Evolutionary conservation across 345 rosid species (phyloP).

Genomic region (Salix arbutifolia): DNA sequence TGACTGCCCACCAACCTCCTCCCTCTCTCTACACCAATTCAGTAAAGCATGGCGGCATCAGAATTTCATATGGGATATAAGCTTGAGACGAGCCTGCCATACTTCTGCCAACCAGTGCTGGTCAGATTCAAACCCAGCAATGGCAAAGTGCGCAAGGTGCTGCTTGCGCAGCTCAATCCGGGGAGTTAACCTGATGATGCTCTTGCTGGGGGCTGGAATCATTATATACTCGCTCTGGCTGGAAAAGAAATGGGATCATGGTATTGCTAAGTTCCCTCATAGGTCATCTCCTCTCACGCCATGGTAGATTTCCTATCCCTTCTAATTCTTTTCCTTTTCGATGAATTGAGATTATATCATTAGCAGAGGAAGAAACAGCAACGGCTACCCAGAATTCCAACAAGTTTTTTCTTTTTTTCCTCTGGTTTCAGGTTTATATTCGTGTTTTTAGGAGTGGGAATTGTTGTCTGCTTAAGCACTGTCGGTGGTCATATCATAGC

Average conservation of each 20-base stretch:
- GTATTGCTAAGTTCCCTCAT: constrained; percentile 19
- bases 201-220: constrained; percentile 33
- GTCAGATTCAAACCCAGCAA: not conserved
- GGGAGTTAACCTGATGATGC: constrained; percentile 28
- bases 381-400: not conserved
- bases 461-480: constrained; percentile 47
- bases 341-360: too few relatives aligned
- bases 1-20: not conserved
- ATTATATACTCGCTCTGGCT: constrained; percentile 59
- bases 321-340: not conserved
- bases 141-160: constrained; percentile 43
- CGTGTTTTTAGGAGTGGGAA: constrained; percentile 44
- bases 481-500: constrained; percentile 32
- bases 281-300: constrained; percentile 31
- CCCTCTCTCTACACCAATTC: not conserved
- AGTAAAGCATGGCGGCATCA: not conserved
- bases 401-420: not conserved
- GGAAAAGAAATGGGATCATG: constrained; percentile 38
- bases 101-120: not conserved
- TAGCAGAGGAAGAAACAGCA: not conserved
- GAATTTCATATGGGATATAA: not conserved
- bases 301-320: constrained; percentile 28
- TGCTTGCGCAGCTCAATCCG: constrained; percentile 30
- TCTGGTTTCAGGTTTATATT: constrained; percentile 48
- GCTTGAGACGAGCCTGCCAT: not conserved